Base-by-base conservation (phyloP, 495 filamentous ascomycete genomes). In the Trypethelium eluteriae region DNA sequence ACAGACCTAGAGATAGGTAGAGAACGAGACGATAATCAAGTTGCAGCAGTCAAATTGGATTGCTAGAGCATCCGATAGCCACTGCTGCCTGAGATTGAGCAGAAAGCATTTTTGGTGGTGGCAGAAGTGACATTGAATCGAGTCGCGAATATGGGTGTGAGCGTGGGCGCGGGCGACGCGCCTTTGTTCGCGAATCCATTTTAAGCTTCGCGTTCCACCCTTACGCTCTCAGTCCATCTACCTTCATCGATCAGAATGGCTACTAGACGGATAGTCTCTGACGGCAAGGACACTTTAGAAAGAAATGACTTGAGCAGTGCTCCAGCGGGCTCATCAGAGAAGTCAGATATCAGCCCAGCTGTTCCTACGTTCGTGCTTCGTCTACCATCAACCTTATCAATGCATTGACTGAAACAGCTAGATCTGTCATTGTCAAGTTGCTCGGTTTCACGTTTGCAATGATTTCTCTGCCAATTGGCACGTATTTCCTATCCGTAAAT, bases 361-460 rank as follows among this genome's bases (percentile, higher is more conserved):
- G 76, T 79, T 36, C 76, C 77, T 47, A 57, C 74, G 77, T 79
- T 68, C 50, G 76, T 69, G 14, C 36, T 34, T 44, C 25, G 36
- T 7, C 34, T 36, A 44, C n/a, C 50, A 16, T 57, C 66, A 59
- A 57, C 38, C 47, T 63, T 47, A 63, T 25, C 38, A n/a, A 38
- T 14, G 25, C 46, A 53, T 39, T 68, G 66, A 62, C 72, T 75
- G 65, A 74, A 18, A 38, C 5, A 6, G 50, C 57, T 67, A 98
- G 94, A 46, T 79, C 87, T 72, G 91, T 97, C 63, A 95, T 99
- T 64, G 78, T 86, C 67, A 98, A 97, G 77, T 84, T 99, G 7
- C 81, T 97, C 7, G 86, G 83, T 64, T 97, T 97, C 78, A 94
- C 93, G 6, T 80, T 90, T 14, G 94, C 91, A 69, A 98, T 98